phyloP scores from a whole-genome alignment of 331 rosid genomes.

The Telfairia occidentalis region DNA sequence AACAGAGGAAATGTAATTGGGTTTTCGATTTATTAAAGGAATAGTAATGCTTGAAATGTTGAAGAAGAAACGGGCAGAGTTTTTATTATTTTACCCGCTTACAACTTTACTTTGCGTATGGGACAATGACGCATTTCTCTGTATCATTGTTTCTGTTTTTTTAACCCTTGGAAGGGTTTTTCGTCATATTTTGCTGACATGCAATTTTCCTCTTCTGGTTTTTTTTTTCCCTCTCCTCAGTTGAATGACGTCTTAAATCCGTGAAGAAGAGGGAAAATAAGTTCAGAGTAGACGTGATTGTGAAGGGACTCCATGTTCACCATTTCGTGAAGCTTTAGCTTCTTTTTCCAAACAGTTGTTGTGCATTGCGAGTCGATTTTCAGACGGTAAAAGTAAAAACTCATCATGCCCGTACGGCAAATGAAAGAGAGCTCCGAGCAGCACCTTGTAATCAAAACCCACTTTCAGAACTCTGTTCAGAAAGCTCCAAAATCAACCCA shows the following conservation, averaged over 20 bases:
- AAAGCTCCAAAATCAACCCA: conserved; percentile 55
- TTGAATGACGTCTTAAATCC: conserved; percentile 23
- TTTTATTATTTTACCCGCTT: conserved; percentile 19
- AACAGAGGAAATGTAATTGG: conserved; percentile 25
- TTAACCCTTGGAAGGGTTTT: conserved; percentile 15
- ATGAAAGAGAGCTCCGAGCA: conserved; percentile 95
- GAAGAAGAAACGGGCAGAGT: conserved; percentile 27
- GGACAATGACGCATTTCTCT: conserved; percentile 27
- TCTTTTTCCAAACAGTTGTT: conserved; percentile 10
- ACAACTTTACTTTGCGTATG: conserved; percentile 26
- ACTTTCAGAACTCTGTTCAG: conserved; percentile 54
- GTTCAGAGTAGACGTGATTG: conserved; percentile 22
- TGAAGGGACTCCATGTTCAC: conserved; percentile 7
- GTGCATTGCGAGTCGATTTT: conserved; percentile 16
- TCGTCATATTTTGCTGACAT: conserved; percentile 27
- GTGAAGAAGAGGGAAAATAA: conserved; percentile 21
- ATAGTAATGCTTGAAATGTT: conserved; percentile 37
- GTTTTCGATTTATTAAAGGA: conserved; percentile 30
- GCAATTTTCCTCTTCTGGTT: conserved; percentile 27
- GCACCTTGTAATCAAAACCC: conserved; percentile 80
- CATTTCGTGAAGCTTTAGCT: conserved; percentile 16
- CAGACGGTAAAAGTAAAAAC: conserved; percentile 7
- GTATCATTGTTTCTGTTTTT: conserved; percentile 18
- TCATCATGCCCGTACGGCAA: conserved; percentile 72
- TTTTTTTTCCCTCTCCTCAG: conserved; percentile 20